These are phyloP conservation scores for Neopestalotiopsis sp. DNA, from an alignment of 2,329 filamentous ascomycete genomes.

Conservation along the genomic window DNA sequence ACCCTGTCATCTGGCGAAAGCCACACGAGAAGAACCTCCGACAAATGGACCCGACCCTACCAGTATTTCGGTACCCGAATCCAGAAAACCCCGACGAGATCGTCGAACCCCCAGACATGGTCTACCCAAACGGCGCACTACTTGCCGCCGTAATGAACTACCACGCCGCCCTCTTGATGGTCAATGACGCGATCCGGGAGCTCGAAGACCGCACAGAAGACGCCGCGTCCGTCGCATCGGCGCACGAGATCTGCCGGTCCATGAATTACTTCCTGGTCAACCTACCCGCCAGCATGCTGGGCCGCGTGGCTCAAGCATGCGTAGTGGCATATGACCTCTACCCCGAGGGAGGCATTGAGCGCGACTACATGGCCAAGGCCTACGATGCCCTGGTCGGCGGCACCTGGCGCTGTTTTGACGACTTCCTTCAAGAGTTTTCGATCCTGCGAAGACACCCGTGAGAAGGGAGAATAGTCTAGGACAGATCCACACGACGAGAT, in stretches of 20 bases:
- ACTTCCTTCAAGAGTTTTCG: background rate
- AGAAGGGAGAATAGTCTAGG: background rate
- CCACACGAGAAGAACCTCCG: background rate
- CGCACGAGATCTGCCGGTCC: background rate
- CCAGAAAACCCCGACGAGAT: background rate
- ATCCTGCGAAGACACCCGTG: background rate
- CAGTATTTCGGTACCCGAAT: background rate
- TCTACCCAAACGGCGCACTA: slow-evolving; percentile 1
- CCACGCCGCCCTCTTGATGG: background rate
- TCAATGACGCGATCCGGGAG: background rate
- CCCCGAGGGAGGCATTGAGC: background rate
- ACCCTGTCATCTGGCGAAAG: background rate
- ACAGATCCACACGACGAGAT: background rate
- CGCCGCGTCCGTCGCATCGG: background rate
- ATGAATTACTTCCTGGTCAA: background rate
- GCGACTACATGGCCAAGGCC: background rate
- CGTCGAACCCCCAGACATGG: background rate
- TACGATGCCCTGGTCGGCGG: background rate
- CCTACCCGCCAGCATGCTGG: slow-evolving; percentile 1
- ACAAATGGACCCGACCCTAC: background rate
- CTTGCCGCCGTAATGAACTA: background rate
- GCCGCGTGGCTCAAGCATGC: background rate
- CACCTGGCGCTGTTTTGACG: background rate
- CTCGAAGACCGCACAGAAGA: background rate
- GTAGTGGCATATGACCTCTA: background rate